phyloP scores from a whole-genome alignment of 1,284 basidiomycete species.

The Microbotryomycetes sp. region DNA sequence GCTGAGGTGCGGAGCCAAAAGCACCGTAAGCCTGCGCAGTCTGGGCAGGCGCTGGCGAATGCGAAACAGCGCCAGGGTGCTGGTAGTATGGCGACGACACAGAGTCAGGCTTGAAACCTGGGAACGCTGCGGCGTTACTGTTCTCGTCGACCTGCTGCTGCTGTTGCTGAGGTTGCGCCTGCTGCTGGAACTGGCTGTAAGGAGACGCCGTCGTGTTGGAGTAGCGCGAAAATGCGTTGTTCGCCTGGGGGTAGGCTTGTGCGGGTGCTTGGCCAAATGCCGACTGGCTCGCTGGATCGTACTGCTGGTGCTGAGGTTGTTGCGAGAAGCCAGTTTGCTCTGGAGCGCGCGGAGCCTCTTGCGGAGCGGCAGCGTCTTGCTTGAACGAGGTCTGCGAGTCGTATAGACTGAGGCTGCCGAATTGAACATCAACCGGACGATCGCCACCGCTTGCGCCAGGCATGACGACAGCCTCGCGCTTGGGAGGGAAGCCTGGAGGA shows the following conservation, averaged over 20 bases:
- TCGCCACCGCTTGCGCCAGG: constrained; percentile 9
- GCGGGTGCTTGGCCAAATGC: constrained; percentile 18
- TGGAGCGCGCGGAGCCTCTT: constrained; percentile 1
- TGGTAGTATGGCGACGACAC: constrained; percentile 30
- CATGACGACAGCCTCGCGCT: constrained; percentile 31
- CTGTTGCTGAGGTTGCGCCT: neutral
- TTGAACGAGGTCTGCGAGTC: constrained; percentile 21
- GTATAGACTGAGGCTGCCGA: constrained; percentile 26
- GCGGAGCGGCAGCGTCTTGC: constrained; percentile 3
- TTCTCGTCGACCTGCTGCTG: constrained; percentile 8
- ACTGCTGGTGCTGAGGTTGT: constrained; percentile 12
- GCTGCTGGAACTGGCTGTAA: constrained; percentile 17
- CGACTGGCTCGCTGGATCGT: constrained; percentile 19
- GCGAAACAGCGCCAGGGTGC: constrained; percentile 18
- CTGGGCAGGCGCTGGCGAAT: constrained; percentile 25
- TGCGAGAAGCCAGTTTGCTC: neutral
- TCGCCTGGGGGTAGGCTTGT: constrained; percentile 22
- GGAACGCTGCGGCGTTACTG: neutral
- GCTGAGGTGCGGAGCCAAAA: constrained; percentile 1
- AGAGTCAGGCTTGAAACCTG: constrained; percentile 5
- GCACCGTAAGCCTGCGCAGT: neutral
- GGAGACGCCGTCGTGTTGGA: constrained; percentile 22
- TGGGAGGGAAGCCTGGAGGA: constrained; percentile 20
- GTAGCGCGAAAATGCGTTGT: constrained; percentile 20
- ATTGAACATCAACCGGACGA: constrained; percentile 26